These are phyloP conservation scores for Tetradesmus lagerheimii DNA, from an alignment of 139 green algal genomes.

Conservation along the genomic window DNA sequence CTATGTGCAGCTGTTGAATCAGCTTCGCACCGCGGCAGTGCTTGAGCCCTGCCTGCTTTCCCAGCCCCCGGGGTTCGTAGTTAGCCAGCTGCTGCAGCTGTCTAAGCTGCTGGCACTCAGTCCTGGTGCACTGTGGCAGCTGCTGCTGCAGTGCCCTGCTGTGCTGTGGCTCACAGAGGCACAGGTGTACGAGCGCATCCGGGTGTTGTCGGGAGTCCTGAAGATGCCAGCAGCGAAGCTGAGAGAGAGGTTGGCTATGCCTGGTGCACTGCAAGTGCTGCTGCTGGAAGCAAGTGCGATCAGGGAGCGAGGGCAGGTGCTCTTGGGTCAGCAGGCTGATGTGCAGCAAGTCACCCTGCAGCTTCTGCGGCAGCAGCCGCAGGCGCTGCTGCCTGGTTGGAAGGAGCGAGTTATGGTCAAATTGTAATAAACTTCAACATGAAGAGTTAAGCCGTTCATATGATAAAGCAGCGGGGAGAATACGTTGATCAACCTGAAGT, in stretches of 20 bases:
- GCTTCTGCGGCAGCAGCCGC: neutral
- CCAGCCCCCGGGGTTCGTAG: neutral
- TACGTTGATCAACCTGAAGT: too few relatives aligned
- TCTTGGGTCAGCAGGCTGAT: neutral
- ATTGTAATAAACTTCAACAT: too few relatives aligned
- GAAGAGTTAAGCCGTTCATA: too few relatives aligned
- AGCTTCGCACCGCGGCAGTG: neutral
- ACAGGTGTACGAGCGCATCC: slow-evolving; percentile 13
- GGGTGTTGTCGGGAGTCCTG: slow-evolving; percentile 28
- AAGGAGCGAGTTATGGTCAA: neutral
- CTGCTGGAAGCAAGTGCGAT: neutral
- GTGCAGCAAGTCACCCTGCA: neutral
- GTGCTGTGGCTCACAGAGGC: slow-evolving; percentile 26
- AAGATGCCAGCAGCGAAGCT: slow-evolving; percentile 7
- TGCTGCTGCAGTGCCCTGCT: neutral
- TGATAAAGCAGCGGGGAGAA: too few relatives aligned
- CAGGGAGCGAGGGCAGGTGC: neutral
- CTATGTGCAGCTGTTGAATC: neutral
- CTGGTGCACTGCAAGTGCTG: neutral
- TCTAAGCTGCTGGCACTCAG: neutral
- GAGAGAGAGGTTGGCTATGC: neutral
- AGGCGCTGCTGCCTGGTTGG: slow-evolving; percentile 8
- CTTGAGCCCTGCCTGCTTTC: slow-evolving; percentile 20
- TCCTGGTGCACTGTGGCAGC: neutral
- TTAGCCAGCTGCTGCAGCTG: neutral